Evolutionary conservation across 2,329 filamentous ascomycete genomes (phyloP).

Genomic region (Drechslerella coelobrocha): DNA sequence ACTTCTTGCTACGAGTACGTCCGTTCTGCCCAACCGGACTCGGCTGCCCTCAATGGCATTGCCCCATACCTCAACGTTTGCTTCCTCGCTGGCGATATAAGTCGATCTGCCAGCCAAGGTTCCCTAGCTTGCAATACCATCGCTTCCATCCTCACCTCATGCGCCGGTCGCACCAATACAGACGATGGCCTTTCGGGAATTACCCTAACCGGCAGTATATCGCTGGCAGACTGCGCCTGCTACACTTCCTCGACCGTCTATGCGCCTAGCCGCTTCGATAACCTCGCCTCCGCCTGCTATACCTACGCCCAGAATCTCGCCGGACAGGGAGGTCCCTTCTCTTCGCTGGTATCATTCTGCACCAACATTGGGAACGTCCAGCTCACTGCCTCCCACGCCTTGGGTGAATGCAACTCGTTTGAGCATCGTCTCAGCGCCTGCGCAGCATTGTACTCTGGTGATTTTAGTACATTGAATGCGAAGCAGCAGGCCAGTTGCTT

Average conservation of each 20-base stretch:
- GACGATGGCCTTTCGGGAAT: neutral
- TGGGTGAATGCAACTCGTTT: constrained; percentile 31
- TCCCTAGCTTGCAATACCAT: constrained; percentile 39
- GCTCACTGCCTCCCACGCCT: constrained; percentile 27
- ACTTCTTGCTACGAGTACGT: constrained; percentile 47
- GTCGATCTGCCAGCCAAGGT: constrained; percentile 29
- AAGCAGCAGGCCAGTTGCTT: constrained; percentile 42
- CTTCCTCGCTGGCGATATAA: constrained; percentile 43
- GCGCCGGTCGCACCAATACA: constrained; percentile 25
- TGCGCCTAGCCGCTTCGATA: constrained; percentile 26
- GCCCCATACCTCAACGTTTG: constrained; percentile 42
- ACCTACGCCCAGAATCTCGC: constrained; percentile 39
- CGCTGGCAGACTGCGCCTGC: constrained; percentile 36
- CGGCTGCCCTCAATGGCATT: constrained; percentile 17
- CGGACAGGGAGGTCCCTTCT: constrained; percentile 33
- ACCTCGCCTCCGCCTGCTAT: constrained; percentile 32
- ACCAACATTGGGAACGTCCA: constrained; percentile 22
- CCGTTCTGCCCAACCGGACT: constrained; percentile 19
- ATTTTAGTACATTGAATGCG: constrained; percentile 13
- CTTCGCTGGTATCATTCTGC: constrained; percentile 36
- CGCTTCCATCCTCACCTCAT: constrained; percentile 27
- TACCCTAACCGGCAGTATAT: constrained; percentile 30
- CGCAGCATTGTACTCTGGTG: constrained; percentile 11
- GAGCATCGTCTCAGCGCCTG: constrained; percentile 25
- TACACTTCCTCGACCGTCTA: constrained; percentile 23